Percentiles rank a stretch among this genome's conserved stretches.
phyloP scores from a whole-genome alignment of 2,329 filamentous ascomycete species.

The Aquanectria penicillioides region DNA sequence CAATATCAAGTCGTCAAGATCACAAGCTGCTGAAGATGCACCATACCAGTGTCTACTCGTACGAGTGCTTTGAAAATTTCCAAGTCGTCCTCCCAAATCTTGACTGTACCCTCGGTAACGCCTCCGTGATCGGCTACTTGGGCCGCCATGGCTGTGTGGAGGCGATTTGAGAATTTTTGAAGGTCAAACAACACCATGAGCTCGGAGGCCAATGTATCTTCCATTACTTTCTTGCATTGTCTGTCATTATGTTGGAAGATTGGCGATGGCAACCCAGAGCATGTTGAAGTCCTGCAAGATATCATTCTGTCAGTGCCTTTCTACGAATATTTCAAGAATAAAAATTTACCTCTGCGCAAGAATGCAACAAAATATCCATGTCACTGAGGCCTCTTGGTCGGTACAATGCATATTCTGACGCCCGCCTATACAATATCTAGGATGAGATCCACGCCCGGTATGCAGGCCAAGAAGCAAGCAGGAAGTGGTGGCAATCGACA shows the following conservation, averaged over 20 bases:
- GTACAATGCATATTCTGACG: conserved; percentile 55
- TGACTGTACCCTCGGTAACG: conserved; percentile 58
- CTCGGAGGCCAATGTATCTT: conserved; percentile 54
- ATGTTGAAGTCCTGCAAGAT: conserved; percentile 45
- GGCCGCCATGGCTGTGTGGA: conserved; percentile 59
- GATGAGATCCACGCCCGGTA: conserved; percentile 61
- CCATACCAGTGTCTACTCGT: conserved; percentile 57
- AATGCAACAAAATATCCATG: conserved; percentile 64
- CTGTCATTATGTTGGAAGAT: conserved; percentile 62
- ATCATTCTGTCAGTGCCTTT: conserved; percentile 19
- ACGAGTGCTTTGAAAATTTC: conserved; percentile 57
- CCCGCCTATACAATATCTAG: conserved; percentile 57
- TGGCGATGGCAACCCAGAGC: conserved; percentile 58
- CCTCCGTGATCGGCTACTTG: conserved; percentile 58
- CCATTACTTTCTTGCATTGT: conserved; percentile 51
- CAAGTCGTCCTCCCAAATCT: conserved; percentile 63
- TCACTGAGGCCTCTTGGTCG: conserved; percentile 62
- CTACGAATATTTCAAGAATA: background rate
- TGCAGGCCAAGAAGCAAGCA: conserved; percentile 62
- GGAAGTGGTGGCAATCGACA: conserved; percentile 58
- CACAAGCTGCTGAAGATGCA: background rate
- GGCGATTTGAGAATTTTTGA: conserved; percentile 60
- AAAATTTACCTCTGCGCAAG: conserved; percentile 57
- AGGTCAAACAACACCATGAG: conserved; percentile 57
- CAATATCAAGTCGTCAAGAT: background rate